Conservation (phyloP, 805 yeast species). For the Saturnispora halmiae region DNA sequence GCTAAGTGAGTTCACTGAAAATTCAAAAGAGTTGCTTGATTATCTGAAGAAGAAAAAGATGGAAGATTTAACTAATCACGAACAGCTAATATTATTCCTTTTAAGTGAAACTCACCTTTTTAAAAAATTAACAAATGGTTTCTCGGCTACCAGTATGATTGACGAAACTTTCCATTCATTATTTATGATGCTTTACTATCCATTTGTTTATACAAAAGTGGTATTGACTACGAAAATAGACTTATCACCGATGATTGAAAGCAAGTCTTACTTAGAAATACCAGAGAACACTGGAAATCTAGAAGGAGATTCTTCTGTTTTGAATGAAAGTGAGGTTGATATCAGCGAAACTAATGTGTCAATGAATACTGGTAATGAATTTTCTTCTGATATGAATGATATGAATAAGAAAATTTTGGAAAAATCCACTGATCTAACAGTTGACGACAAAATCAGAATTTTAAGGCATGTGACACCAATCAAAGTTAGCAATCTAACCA, state of each 20-base stretch:
- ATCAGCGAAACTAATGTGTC: background rate
- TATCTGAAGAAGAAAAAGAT: constrained; percentile 21
- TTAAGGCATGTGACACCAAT: background rate
- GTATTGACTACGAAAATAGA: constrained; percentile 1
- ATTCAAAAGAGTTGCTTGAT: constrained; percentile 28
- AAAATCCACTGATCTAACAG: background rate
- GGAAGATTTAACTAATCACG: constrained; percentile 30
- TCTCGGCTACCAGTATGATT: constrained; percentile 64
- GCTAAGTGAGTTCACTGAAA: constrained; percentile 35
- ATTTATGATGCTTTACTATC: constrained; percentile 40
- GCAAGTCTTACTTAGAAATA: background rate
- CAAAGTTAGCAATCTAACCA: constrained; percentile 8
- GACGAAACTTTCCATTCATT: constrained; percentile 65
- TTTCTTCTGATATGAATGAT: background rate
- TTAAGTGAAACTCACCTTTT: constrained; percentile 49
- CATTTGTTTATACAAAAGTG: constrained; percentile 15
- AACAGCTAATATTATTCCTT: constrained; percentile 34
- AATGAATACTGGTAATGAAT: background rate
- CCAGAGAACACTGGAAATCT: background rate
- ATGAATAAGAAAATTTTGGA: background rate
- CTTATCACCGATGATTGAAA: background rate
- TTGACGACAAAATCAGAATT: constrained; percentile 2
- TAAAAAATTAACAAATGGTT: constrained; percentile 68
- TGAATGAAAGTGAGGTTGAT: background rate
- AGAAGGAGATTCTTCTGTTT: too few relatives aligned